Evolutionary conservation across 495 filamentous ascomycete species (phyloP).

Genomic region (Glutinoglossum americanum): DNA sequence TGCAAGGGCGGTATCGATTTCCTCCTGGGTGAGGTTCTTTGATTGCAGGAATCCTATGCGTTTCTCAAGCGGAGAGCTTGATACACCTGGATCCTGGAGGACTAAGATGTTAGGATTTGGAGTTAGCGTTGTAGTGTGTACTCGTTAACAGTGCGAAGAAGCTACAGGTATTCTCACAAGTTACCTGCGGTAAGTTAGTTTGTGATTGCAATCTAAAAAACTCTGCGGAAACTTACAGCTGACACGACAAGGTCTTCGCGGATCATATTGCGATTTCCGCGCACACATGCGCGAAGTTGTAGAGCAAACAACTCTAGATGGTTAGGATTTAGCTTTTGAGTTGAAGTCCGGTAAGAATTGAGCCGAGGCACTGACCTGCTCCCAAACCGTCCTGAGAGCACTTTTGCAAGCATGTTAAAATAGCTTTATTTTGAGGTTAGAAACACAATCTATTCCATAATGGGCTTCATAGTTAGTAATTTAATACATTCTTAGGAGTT

Average conservation of each 20-base stretch:
- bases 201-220: conserved; percentile 1
- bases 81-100: conserved; percentile 78
- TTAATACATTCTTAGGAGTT: background rate
- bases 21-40: conserved; percentile 91
- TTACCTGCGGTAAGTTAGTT: conserved; percentile 30
- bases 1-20: conserved; percentile 67
- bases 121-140: background rate
- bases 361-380: too few species aligned
- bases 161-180: conserved; percentile 18
- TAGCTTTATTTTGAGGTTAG: background rate
- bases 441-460: background rate
- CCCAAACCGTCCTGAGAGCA: background rate
- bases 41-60: conserved; percentile 81
- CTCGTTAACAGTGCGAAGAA: background rate
- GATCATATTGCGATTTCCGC: conserved; percentile 16
- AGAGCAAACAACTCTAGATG: background rate
- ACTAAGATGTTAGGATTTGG: conserved; percentile 27
- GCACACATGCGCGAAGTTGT: background rate
- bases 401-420: background rate
- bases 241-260: conserved; percentile 73
- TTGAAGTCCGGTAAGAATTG: too few species aligned
- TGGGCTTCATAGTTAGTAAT: background rate
- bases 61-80: conserved; percentile 80
- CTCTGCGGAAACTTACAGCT: conserved; percentile 32
- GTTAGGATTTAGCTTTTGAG: too few species aligned